Evolutionary conservation across 805 yeast species (phyloP).

Genomic region (Wickerhamomyces rabaulensis): DNA sequence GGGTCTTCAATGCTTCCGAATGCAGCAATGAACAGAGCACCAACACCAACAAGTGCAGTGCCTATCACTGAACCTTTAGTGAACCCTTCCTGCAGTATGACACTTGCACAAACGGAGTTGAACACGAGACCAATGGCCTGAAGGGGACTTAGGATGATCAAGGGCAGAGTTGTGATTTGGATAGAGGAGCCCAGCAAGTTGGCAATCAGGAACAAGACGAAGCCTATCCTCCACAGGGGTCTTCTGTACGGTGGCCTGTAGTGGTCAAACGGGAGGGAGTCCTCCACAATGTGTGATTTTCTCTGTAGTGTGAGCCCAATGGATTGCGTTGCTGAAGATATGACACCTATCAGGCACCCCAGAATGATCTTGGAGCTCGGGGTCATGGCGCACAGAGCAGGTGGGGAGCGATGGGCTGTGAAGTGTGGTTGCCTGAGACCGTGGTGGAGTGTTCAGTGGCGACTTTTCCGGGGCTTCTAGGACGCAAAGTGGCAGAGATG

Average conservation of each 20-base stretch:
- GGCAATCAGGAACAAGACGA: constrained; percentile 61
- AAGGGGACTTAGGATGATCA: constrained; percentile 72
- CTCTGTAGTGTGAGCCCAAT: constrained; percentile 80
- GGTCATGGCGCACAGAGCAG: not conserved
- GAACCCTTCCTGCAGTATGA: constrained; percentile 65
- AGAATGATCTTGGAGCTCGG: constrained; percentile 30
- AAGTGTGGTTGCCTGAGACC: no score
- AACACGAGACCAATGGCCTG: constrained; percentile 88
- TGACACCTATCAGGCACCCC: constrained; percentile 66
- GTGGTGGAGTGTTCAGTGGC: not conserved
- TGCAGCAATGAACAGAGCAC: constrained; percentile 74
- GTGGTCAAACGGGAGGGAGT: constrained; percentile 17
- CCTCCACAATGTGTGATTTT: constrained; percentile 58
- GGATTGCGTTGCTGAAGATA: constrained; percentile 76
- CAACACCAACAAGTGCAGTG: constrained; percentile 60
- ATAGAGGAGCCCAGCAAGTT: constrained; percentile 78
- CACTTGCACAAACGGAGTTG: constrained; percentile 67
- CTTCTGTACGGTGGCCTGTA: constrained; percentile 36
- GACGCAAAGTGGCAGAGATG: no score
- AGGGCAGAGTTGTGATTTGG: constrained; percentile 79
- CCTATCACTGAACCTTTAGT: constrained; percentile 54
- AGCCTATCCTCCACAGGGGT: constrained; percentile 71
- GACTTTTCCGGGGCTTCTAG: no score
- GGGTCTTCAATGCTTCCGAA: constrained; percentile 60
- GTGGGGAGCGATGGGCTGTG: not conserved